Conservation (phyloP, 1,284 basidiomycete genomes). For the Sanghuangporus sanghuang region DNA sequence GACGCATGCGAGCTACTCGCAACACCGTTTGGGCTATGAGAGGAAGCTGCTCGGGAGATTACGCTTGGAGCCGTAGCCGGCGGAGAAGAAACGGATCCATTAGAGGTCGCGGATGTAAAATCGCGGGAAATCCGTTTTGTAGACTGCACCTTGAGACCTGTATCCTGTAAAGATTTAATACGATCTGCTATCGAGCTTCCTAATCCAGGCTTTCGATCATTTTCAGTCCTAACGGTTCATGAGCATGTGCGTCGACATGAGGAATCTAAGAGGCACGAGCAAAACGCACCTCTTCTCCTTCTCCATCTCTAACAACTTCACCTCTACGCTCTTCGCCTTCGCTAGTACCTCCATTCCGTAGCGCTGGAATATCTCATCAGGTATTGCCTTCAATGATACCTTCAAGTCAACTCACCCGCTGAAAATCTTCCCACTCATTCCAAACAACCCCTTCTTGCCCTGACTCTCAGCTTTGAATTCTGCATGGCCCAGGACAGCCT, state of each 20-base stretch:
- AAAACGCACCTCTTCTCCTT: slow-evolving; percentile 41
- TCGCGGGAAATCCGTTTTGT: slow-evolving; percentile 53
- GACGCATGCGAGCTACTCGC: slow-evolving; percentile 17
- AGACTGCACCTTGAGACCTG: slow-evolving; percentile 48
- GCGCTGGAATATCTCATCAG: slow-evolving; percentile 31
- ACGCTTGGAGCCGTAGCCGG: slow-evolving; percentile 16
- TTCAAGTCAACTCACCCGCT: slow-evolving; percentile 40
- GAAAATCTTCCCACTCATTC: slow-evolving; percentile 54
- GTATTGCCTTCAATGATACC: not conserved
- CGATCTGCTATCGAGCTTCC: slow-evolving; percentile 66
- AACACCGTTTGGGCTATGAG: slow-evolving; percentile 11
- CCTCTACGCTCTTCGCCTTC: slow-evolving; percentile 48
- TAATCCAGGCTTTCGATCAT: slow-evolving; percentile 30
- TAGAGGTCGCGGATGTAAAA: slow-evolving; percentile 31
- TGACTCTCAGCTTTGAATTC: slow-evolving; percentile 50
- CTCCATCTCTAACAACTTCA: slow-evolving; percentile 53
- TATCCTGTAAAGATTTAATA: slow-evolving; percentile 61
- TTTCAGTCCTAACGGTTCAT: slow-evolving; percentile 5
- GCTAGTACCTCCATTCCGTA: slow-evolving; percentile 45
- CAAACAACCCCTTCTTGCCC: slow-evolving; percentile 42
- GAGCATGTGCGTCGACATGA: slow-evolving; percentile 8
- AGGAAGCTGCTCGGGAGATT: slow-evolving; percentile 1
- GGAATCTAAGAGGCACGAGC: slow-evolving; percentile 11
- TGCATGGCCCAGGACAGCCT: slow-evolving; percentile 50
- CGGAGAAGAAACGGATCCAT: slow-evolving; percentile 13